Evolutionary conservation across 768 basidiomycete genomes (phyloP).

Genomic region (Dentipellis fragilis): DNA sequence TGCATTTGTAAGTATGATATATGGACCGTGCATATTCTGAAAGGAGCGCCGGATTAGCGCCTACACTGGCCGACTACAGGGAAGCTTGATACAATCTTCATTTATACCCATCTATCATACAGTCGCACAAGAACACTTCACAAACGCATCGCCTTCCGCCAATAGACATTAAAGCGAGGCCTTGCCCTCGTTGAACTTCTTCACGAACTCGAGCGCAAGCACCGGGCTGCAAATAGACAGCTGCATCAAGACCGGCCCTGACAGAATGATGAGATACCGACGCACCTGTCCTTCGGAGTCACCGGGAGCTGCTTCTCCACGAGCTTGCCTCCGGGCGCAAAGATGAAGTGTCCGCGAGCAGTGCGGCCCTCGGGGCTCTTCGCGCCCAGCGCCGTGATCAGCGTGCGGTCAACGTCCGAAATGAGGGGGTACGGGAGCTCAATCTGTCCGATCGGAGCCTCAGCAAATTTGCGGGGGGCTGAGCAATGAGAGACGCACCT

Average conservation of each 20-base stretch:
- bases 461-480: neutral
- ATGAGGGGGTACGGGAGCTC: conserved; percentile 77
- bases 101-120: too few species aligned
- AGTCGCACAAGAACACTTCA: too few species aligned
- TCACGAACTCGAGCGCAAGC: conserved; percentile 62
- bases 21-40: too few species aligned
- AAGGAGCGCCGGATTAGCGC: too few species aligned
- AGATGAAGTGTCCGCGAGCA: conserved; percentile 89
- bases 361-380: conserved; percentile 58
- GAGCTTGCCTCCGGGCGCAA: conserved; percentile 84
- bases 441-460: conserved; percentile 41
- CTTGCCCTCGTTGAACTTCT: conserved; percentile 20
- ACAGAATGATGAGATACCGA: neutral
- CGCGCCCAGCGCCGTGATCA: conserved; percentile 79
- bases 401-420: conserved; percentile 75
- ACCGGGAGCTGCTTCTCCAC: conserved; percentile 80
- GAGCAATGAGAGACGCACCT: conserved; percentile 36
- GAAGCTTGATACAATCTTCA: too few species aligned
- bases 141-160: too few species aligned
- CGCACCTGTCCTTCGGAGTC: conserved; percentile 76
- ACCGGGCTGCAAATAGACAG: conserved; percentile 34
- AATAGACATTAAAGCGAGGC: neutral
- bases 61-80: too few species aligned
- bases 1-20: too few species aligned
- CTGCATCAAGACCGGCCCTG: neutral